Percentiles rank a stretch among this genome's conserved stretches.
Evolutionary conservation across 1,284 basidiomycete species (phyloP).

Genomic region (Lignosus rhinocerotis): DNA sequence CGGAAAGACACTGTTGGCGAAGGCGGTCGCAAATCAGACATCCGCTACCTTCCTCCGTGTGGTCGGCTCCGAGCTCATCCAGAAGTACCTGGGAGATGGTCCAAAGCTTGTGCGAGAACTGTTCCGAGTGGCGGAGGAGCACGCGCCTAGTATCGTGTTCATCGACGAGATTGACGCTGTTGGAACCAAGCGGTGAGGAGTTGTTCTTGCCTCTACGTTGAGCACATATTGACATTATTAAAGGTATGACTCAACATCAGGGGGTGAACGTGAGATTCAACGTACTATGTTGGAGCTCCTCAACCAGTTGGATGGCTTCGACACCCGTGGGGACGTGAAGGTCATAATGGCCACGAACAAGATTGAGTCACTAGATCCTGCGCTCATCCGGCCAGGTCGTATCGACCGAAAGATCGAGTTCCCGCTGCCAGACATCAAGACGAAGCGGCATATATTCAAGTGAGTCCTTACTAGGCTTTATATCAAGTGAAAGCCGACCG

Average conservation of each 20-base stretch:
- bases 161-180: slow-evolving; percentile 99
- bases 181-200: slow-evolving; percentile 89
- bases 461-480: slow-evolving; percentile 31
- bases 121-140: slow-evolving; percentile 96
- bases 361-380: slow-evolving; percentile 95
- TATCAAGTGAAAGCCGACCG: background rate
- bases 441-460: slow-evolving; percentile 98
- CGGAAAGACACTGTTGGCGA: slow-evolving; percentile 97
- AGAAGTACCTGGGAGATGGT: slow-evolving; percentile 99
- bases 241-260: slow-evolving; percentile 94
- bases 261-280: slow-evolving; percentile 98
- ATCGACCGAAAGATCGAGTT: slow-evolving; percentile 99
- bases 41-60: slow-evolving; percentile 98
- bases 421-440: slow-evolving; percentile 93
- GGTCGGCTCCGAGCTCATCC: slow-evolving; percentile 97
- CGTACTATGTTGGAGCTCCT: slow-evolving; percentile 98
- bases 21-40: slow-evolving; percentile 98
- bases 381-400: slow-evolving; percentile 95
- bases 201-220: background rate
- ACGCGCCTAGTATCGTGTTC: slow-evolving; percentile 98
- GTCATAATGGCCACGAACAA: slow-evolving; percentile 94
- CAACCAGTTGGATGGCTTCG: slow-evolving; percentile 98
- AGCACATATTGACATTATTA: slow-evolving; percentile 13
- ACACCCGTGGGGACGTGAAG: slow-evolving; percentile 98
- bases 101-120: slow-evolving; percentile 97